Percentiles rank a stretch among this genome's conserved stretches.
Conservation (phyloP, 305 asterid genomes). For the Solanum hybrid region DNA sequence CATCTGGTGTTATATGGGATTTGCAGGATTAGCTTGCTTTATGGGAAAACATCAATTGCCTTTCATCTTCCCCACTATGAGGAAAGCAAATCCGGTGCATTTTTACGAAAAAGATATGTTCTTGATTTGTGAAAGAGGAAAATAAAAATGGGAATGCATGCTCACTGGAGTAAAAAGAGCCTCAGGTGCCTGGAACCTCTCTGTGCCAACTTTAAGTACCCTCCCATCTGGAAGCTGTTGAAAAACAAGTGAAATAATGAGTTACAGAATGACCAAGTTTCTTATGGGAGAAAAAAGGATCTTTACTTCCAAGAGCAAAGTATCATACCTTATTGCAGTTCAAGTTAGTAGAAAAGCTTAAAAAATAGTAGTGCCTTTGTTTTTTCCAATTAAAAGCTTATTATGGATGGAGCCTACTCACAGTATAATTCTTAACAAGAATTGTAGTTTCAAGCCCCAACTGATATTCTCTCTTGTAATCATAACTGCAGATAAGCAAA, state of each 20-base stretch:
- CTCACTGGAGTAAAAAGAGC: conserved; percentile 95
- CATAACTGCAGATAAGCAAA: conserved; percentile 46
- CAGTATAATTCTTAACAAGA: conserved; percentile 90
- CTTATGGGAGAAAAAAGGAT: not conserved
- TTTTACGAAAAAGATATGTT: not conserved
- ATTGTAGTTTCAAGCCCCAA: conserved; percentile 93
- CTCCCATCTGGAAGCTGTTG: conserved; percentile 97
- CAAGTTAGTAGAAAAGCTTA: not conserved
- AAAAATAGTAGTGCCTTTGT: not conserved
- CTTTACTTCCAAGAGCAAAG: not conserved
- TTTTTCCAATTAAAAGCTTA: not conserved
- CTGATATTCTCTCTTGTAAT: conserved; percentile 97
- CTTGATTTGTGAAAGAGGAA: not conserved
- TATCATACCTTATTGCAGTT: not conserved
- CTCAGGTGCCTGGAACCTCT: conserved; percentile 96
- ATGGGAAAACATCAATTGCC: not conserved
- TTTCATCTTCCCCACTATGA: not conserved
- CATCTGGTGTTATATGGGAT: not conserved
- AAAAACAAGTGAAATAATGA: not conserved
- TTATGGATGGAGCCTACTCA: conserved; percentile 34
- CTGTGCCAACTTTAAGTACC: conserved; percentile 88
- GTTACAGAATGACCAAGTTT: not conserved
- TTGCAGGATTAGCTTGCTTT: not conserved
- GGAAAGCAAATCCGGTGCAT: not conserved
- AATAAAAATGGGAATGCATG: not conserved